Evolutionary conservation across 768 basidiomycete genomes (phyloP), one percentile per base, ranked within the genome.

Genomic region (Chiua virens): DNA sequence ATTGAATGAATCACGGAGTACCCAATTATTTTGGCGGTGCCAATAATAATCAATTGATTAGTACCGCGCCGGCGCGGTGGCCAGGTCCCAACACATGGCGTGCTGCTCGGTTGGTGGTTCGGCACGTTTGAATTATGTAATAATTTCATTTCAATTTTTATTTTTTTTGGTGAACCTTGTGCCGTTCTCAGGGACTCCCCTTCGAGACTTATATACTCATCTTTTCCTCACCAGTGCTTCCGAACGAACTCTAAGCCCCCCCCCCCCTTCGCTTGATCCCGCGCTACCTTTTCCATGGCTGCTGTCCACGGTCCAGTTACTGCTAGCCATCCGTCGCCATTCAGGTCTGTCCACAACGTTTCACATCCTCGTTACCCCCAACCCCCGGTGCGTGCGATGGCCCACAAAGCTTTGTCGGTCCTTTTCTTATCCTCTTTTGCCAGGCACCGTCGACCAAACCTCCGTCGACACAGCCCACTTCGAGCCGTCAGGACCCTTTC

Each of bases 301-400:
- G 45, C 70, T 13, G 70, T 71, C 3, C 68, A 60, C 45, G 68
- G 68, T 48, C 68, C 68, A 9, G 1, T 70, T 6, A 14, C 14
- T 11, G 44, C 70, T 7, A 45, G 47, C n/a, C 66, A 69, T 25
- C 66, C 68, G 0, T 69, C 68, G 1, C 68, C 68, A 0, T 69
- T 56, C 48, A 61, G 68, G 47, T 53, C 54, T 0, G 14, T 55
- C 0, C 68, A 67, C 28, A 67, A 65, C 37, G 47, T 44, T 2
- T 65, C 68, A 0, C 67, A 69, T 20, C 54, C 69, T 0, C 60
- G 67, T 5, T 69, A 70, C 42, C 62, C 62, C 14, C 68, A 66
- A 17, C 63, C 64, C 0, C 40, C 60, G 15, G 67, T 69, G 34
- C 50, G 69, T 55, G 17, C 27, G 34, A 34, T 34, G 34, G 30